A percentile compares a stretch with the other conserved stretches of the same genome.
phyloP scores from a whole-genome alignment of 2,329 filamentous ascomycete species.

The Pseudocercospora eumusae region DNA sequence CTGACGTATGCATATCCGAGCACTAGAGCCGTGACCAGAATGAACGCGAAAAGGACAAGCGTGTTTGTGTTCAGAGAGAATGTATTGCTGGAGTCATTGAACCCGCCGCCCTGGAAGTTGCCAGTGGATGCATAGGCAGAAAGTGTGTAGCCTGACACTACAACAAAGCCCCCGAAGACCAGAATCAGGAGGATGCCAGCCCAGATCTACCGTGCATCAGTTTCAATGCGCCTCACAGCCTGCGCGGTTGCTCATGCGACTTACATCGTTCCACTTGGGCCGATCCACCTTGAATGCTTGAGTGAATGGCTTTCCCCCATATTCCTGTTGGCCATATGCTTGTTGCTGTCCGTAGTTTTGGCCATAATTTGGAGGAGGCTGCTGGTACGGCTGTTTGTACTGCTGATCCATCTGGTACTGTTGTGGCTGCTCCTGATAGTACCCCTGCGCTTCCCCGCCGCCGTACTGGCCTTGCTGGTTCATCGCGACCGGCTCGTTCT shows the following conservation, averaged over 20 bases:
- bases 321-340: constrained; percentile 37
- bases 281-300: constrained; percentile 78
- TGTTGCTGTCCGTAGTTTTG: constrained; percentile 30
- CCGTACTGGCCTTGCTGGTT: constrained; percentile 13
- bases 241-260: background rate
- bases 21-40: constrained; percentile 70
- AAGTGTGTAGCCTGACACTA: constrained; percentile 73
- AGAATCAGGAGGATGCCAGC: constrained; percentile 75
- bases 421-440: constrained; percentile 20
- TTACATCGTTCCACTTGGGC: constrained; percentile 80
- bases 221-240: constrained; percentile 1
- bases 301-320: constrained; percentile 62
- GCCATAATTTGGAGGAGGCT: constrained; percentile 21
- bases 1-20: constrained; percentile 77
- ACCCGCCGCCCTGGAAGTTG: constrained; percentile 66
- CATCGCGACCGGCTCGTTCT: constrained; percentile 12
- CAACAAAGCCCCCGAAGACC: constrained; percentile 72
- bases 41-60: constrained; percentile 79
- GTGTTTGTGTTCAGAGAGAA: constrained; percentile 80
- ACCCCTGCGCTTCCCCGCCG: constrained; percentile 17
- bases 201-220: constrained; percentile 58
- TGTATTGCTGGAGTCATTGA: constrained; percentile 68
- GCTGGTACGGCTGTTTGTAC: constrained; percentile 21
- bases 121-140: constrained; percentile 70
- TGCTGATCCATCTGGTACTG: constrained; percentile 16